These are phyloP conservation scores for Phytopythium aichiense DNA, from an alignment of 352 stramenopile genomes.

Conservation along the genomic window DNA sequence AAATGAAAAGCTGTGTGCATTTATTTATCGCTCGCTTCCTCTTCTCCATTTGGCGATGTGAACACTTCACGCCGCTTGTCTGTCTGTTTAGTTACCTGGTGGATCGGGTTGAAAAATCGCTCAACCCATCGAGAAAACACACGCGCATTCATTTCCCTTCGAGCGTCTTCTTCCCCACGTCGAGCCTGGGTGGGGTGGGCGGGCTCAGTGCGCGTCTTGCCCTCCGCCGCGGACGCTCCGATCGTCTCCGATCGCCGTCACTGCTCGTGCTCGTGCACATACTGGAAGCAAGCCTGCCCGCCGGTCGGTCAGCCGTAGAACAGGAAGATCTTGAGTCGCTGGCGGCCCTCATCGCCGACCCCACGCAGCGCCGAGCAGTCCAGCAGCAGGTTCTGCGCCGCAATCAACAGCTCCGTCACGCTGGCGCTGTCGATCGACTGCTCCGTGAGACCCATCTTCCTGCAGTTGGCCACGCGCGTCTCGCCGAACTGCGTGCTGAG, in stretches of 20 bases:
- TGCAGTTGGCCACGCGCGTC: slow-evolving; percentile 49
- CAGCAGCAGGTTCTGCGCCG: slow-evolving; percentile 63
- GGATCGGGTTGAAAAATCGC: slow-evolving; percentile 4
- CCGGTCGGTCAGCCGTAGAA: slow-evolving; percentile 46
- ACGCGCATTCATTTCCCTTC: background rate
- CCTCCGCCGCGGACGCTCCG: background rate
- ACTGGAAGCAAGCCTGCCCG: background rate
- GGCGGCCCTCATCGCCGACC: slow-evolving; percentile 41
- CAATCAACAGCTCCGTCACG: slow-evolving; percentile 42
- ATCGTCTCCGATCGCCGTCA: background rate
- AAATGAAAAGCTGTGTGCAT: slow-evolving; percentile 1
- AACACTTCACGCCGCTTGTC: background rate
- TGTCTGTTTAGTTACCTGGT: background rate
- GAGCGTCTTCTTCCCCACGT: background rate
- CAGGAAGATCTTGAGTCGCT: slow-evolving; percentile 73
- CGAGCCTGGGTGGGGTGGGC: background rate
- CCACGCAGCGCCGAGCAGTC: slow-evolving; percentile 43
- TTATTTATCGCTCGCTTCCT: background rate
- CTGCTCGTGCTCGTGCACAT: background rate
- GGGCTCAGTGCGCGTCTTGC: background rate
- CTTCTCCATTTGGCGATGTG: background rate
- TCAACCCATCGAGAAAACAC: slow-evolving; percentile 5
- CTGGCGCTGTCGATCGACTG: slow-evolving; percentile 43
- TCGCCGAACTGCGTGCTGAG: slow-evolving; percentile 60
- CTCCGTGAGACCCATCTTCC: slow-evolving; percentile 62